Percentiles rank a stretch among this genome's conserved stretches.
Conservation (phyloP, 805 yeast genomes). For the Saturnispora sanitii region DNA sequence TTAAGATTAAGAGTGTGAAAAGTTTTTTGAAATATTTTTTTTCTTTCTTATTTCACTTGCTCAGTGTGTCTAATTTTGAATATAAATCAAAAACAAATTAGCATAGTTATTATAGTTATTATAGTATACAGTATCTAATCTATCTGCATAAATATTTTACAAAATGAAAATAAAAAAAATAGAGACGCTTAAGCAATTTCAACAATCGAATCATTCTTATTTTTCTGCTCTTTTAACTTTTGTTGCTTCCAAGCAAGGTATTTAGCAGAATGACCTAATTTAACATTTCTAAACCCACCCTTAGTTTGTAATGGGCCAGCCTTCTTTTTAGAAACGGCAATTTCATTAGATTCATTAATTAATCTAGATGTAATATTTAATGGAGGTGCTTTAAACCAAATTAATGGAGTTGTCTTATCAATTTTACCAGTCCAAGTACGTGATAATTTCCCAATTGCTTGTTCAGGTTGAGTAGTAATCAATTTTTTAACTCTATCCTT, state of each 20-base stretch:
- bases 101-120: too few relatives aligned
- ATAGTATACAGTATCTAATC: too few relatives aligned
- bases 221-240: too few relatives aligned
- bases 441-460: conserved; percentile 3
- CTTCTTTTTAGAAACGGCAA: conserved; percentile 9
- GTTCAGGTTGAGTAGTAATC: conserved; percentile 13
- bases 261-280: conserved; percentile 62
- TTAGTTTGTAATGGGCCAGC: conserved; percentile 6
- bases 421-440: not conserved
- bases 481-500: conserved; percentile 20
- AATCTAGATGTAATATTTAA: conserved; percentile 35
- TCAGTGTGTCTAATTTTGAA: too few relatives aligned
- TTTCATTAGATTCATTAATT: conserved; percentile 16
- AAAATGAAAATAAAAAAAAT: too few relatives aligned
- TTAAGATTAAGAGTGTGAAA: not conserved
- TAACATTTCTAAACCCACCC: conserved; percentile 25
- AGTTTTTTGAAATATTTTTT: too few relatives aligned
- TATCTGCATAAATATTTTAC: too few relatives aligned
- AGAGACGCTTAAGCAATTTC: not conserved
- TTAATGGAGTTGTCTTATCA: conserved; percentile 26
- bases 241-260: conserved; percentile 26
- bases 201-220: not conserved
- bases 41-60: too few relatives aligned
- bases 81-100: too few relatives aligned
- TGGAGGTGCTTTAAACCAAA: conserved; percentile 69